These are phyloP conservation scores for Scenedesmus sp. DNA, from an alignment of 163 green algal genomes.

Conservation along the genomic window DNA sequence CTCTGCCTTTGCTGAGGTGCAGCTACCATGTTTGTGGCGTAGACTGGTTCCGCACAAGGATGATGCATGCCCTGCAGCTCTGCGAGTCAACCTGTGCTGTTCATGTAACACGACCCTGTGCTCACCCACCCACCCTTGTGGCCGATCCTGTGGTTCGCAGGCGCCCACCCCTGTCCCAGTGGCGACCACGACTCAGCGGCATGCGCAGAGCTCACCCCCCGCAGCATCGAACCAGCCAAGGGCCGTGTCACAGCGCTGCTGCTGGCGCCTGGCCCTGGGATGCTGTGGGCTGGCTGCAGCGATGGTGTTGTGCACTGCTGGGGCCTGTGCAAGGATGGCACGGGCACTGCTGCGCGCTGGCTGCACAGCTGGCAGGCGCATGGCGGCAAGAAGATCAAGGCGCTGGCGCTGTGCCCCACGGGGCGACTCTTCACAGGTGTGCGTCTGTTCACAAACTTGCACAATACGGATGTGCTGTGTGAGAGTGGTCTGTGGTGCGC, in stretches of 20 bases:
- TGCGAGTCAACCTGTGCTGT: too few relatives aligned
- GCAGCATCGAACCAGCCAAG: not conserved
- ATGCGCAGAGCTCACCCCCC: slow-evolving; percentile 20
- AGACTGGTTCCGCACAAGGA: too few relatives aligned
- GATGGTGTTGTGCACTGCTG: slow-evolving; percentile 51
- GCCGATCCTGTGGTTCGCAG: not conserved
- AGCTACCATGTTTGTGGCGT: too few relatives aligned
- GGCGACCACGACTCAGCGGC: slow-evolving; percentile 53
- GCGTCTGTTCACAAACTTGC: not conserved
- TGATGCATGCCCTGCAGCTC: not conserved
- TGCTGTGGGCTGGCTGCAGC: slow-evolving; percentile 37
- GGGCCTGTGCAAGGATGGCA: not conserved
- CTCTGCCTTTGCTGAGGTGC: too few relatives aligned
- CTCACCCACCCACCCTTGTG: too few relatives aligned
- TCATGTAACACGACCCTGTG: too few relatives aligned
- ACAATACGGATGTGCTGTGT: not conserved
- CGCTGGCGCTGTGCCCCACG: slow-evolving; percentile 62
- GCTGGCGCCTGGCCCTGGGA: slow-evolving; percentile 7
- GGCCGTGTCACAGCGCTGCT: slow-evolving; percentile 13
- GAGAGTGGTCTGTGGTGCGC: too few relatives aligned
- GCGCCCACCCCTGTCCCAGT: not conserved
- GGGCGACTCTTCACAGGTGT: slow-evolving; percentile 76
- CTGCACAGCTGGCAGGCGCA: slow-evolving; percentile 50
- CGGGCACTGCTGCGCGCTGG: slow-evolving; percentile 15
- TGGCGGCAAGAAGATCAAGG: slow-evolving; percentile 60